A percentile compares a stretch with the other conserved stretches of the same genome.
These are phyloP conservation scores for Tripterygium wilfordii DNA, from an alignment of 177 flowering plant genomes.

Conservation along the genomic window DNA sequence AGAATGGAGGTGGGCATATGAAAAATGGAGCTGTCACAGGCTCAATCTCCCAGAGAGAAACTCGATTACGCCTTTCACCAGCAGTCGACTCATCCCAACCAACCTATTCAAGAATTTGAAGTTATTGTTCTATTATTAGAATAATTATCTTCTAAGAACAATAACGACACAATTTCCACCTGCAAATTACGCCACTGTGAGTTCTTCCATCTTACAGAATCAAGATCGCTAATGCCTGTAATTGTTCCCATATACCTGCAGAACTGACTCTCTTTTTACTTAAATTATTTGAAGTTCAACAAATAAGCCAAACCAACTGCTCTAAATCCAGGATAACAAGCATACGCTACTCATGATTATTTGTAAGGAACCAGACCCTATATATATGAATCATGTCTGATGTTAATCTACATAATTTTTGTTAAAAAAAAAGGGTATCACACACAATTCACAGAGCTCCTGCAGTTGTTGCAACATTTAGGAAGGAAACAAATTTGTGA, in stretches of 20 bases:
- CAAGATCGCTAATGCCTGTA: constrained; percentile 87
- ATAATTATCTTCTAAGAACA: too few species aligned
- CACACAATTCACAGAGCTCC: too few species aligned
- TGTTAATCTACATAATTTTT: too few species aligned
- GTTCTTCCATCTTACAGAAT: constrained; percentile 87
- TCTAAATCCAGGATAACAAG: constrained; percentile 79
- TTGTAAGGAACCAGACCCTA: too few species aligned
- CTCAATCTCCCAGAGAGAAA: constrained; percentile 98
- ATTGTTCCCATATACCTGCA: constrained; percentile 96
- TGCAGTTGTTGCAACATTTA: too few species aligned
- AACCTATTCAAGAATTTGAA: constrained; percentile 40
- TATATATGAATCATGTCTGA: too few species aligned
- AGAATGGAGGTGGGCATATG: constrained; percentile 91
- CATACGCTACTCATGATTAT: too few species aligned
- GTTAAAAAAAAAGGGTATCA: too few species aligned
- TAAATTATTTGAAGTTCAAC: too few species aligned
- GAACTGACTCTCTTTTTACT: not conserved
- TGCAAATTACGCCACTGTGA: constrained; percentile 98
- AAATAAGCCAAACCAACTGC: too few species aligned
- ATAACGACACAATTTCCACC: constrained; percentile 32
- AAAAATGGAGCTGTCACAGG: constrained; percentile 97
- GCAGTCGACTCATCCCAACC: constrained; percentile 99
- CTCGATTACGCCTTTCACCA: constrained; percentile 85
- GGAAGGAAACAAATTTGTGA: too few species aligned
- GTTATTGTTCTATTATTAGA: constrained; percentile 28